Evolutionary conservation across 139 green algal species (phyloP).

Genomic region (Chlorella sp.): DNA sequence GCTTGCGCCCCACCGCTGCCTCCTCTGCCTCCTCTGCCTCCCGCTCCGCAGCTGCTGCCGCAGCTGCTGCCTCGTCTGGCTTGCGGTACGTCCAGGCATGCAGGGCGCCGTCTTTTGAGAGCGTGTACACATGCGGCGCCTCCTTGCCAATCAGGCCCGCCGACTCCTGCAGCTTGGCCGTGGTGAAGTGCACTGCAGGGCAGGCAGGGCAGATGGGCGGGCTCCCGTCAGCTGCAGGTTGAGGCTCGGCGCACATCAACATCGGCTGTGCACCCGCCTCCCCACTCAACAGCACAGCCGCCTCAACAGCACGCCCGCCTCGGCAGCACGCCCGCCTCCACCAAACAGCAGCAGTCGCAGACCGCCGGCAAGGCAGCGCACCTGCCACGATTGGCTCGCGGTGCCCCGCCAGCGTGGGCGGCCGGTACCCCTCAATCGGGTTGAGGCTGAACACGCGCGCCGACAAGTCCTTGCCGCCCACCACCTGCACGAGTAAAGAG

Average conservation of each 20-base stretch:
- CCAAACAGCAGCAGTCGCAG: no score
- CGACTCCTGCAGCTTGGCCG: conserved; percentile 38
- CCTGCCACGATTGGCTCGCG: conserved; percentile 38
- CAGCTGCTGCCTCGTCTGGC: conserved; percentile 20
- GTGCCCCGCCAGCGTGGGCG: conserved; percentile 85
- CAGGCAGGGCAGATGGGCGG: conserved; percentile 22
- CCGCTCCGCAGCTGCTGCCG: background rate
- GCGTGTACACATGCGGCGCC: conserved; percentile 70
- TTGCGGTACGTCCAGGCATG: conserved; percentile 79
- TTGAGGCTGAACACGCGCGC: conserved; percentile 81
- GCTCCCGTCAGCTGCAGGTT: background rate
- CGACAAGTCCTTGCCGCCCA: conserved; percentile 84
- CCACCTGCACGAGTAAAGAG: conserved; percentile 7
- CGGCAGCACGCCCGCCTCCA: no score
- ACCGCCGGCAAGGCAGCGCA: background rate
- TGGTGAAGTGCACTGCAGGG: conserved; percentile 80
- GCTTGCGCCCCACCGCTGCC: conserved; percentile 6
- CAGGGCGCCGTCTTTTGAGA: conserved; percentile 88
- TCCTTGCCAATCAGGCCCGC: conserved; percentile 57
- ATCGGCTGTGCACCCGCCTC: no score
- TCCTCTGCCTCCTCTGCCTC: background rate
- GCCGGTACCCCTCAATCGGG: conserved; percentile 80
- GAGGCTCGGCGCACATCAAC: background rate
- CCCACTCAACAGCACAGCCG: no score
- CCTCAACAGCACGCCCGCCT: no score